Evolutionary conservation across 805 yeast genomes (phyloP).

Genomic region (Schizosaccharomyces octosporus): DNA sequence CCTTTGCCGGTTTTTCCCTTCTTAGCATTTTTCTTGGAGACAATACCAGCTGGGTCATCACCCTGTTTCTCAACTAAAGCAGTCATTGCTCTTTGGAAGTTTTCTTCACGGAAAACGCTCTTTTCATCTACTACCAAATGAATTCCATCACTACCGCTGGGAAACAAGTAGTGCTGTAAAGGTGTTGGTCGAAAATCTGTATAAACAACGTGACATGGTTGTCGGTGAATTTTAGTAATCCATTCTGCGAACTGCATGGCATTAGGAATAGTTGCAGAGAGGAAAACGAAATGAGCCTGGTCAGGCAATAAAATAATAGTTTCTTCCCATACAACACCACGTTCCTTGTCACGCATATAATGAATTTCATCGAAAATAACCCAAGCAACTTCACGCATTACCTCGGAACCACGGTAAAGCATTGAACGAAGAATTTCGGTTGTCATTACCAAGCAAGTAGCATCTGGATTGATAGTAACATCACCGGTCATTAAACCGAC

Average conservation of each 20-base stretch:
- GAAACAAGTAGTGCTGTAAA: conserved; percentile 85
- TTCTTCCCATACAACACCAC: conserved; percentile 99
- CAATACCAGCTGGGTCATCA: conserved; percentile 46
- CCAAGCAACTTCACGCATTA: conserved; percentile 97
- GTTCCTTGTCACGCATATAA: conserved; percentile 88
- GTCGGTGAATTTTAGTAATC: conserved; percentile 84
- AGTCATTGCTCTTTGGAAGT: conserved; percentile 95
- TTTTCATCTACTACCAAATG: conserved; percentile 94
- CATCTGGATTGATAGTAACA: conserved; percentile 94
- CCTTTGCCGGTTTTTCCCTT: conserved; percentile 73
- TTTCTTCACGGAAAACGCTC: conserved; percentile 86
- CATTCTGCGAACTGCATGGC: conserved; percentile 97
- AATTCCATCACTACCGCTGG: conserved; percentile 96
- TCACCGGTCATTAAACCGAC: conserved; percentile 98
- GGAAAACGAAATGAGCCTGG: conserved; percentile 76
- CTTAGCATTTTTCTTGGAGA: conserved; percentile 28
- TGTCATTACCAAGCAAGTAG: conserved; percentile 95
- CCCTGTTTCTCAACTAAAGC: conserved; percentile 62
- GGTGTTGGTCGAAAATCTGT: conserved; percentile 99
- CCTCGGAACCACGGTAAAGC: conserved; percentile 92
- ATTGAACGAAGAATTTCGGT: conserved; percentile 91
- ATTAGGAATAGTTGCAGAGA: conserved; percentile 92
- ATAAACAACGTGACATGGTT: conserved; percentile 95
- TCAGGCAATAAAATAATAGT: conserved; percentile 88
- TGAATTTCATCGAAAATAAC: conserved; percentile 95